phyloP scores from a whole-genome alignment of 495 filamentous ascomycete genomes.

The Alectoria sarmentosa region DNA sequence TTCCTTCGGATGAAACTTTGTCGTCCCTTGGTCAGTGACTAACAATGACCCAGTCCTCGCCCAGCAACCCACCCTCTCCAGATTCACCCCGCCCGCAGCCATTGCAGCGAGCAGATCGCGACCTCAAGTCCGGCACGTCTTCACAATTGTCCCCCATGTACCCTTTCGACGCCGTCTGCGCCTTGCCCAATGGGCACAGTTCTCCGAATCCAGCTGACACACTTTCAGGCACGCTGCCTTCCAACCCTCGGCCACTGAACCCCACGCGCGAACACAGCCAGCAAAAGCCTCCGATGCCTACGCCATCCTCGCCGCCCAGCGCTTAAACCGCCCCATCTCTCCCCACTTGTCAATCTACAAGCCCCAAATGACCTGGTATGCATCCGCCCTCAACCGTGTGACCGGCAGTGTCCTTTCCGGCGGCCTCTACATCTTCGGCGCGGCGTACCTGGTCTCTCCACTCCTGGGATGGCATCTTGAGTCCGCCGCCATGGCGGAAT shows the following conservation, averaged over 20 bases:
- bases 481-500: conserved; percentile 66
- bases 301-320: conserved; percentile 76
- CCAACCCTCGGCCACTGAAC: conserved; percentile 7
- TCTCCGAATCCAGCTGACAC: background rate
- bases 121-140: conserved; percentile 49
- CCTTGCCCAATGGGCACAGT: too few relatives aligned
- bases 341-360: conserved; percentile 89
- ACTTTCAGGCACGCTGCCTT: conserved; percentile 1
- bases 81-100: conserved; percentile 43
- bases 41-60: conserved; percentile 35
- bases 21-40: conserved; percentile 33
- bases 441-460: conserved; percentile 78
- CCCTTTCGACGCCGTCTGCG: background rate
- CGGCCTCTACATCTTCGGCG: conserved; percentile 72
- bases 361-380: conserved; percentile 80
- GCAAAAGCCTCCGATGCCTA: conserved; percentile 51
- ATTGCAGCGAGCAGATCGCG: conserved; percentile 40
- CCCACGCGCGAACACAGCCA: conserved; percentile 49
- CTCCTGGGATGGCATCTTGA: conserved; percentile 80
- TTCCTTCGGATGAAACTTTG: conserved; percentile 14
- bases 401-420: conserved; percentile 67
- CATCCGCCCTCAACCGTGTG: conserved; percentile 68
- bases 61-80: conserved; percentile 45
- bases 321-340: conserved; percentile 72
- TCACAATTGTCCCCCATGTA: background rate